phyloP scores from a whole-genome alignment of 495 filamentous ascomycete genomes.

The Neurospora intermedia region DNA sequence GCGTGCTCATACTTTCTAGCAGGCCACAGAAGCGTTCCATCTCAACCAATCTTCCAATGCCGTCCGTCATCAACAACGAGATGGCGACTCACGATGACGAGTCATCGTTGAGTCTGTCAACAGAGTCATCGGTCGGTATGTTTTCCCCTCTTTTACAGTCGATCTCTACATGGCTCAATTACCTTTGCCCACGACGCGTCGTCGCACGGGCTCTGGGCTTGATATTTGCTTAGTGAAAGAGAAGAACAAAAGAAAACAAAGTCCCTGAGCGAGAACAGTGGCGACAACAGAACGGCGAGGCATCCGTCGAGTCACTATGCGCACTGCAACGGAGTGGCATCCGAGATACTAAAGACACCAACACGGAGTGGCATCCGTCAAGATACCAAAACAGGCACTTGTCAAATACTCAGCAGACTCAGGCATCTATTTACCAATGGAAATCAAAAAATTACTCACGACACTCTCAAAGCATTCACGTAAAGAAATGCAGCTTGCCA shows the following conservation, averaged over 20 bases:
- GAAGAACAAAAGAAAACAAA: background rate
- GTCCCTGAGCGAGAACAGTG: background rate
- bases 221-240: background rate
- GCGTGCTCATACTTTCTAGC: background rate
- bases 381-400: background rate
- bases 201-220: background rate
- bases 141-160: background rate
- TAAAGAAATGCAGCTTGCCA: background rate
- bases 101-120: background rate
- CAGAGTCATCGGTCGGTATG: background rate
- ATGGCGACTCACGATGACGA: background rate
- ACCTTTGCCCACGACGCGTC: background rate
- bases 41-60: background rate
- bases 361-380: background rate
- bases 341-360: background rate
- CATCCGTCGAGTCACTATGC: background rate
- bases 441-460: background rate
- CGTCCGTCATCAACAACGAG: background rate
- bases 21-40: background rate
- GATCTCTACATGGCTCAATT: background rate
- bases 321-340: background rate
- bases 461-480: background rate
- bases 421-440: background rate
- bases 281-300: background rate
- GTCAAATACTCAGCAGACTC: background rate